A percentile compares a stretch with the other conserved stretches of the same genome.
Conservation (phyloP, 2,329 filamentous ascomycete genomes). For the Diplodia sapinea region DNA sequence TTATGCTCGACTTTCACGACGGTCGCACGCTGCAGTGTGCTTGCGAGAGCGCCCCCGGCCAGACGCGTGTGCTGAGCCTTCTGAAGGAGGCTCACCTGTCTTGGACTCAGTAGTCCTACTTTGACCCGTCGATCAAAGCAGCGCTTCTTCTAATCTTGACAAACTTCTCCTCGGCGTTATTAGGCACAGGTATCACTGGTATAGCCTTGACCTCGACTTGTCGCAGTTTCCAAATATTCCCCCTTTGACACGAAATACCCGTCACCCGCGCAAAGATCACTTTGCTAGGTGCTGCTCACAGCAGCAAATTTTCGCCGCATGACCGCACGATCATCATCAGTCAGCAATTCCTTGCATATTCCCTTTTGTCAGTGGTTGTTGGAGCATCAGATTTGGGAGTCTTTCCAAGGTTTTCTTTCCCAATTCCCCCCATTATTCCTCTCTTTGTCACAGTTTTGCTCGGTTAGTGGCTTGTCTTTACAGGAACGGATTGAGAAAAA, state of each 20-base stretch:
- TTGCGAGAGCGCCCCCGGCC: constrained; percentile 44
- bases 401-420: constrained; percentile 6
- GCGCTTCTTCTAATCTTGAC: neutral
- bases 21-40: constrained; percentile 68
- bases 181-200: neutral
- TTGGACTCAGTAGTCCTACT: constrained; percentile 10
- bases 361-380: constrained; percentile 28
- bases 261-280: constrained; percentile 19
- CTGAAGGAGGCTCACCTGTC: constrained; percentile 22
- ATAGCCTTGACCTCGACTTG: neutral
- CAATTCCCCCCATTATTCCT: neutral
- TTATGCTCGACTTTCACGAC: constrained; percentile 67
- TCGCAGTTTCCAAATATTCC: constrained; percentile 9
- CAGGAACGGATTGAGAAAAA: constrained; percentile 22
- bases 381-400: constrained; percentile 19
- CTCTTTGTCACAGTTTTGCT: constrained; percentile 8
- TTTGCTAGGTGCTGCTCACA: constrained; percentile 5
- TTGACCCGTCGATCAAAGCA: neutral
- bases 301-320: constrained; percentile 12
- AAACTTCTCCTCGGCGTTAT: constrained; percentile 1
- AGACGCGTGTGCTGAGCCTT: constrained; percentile 42
- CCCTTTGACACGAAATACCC: constrained; percentile 25
- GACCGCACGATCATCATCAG: constrained; percentile 28
- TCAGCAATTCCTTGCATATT: constrained; percentile 30
- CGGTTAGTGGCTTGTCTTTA: constrained; percentile 9